These are phyloP conservation scores for Allantophomopsis lycopodina DNA, from an alignment of 2,329 filamentous ascomycete genomes.

Conservation along the genomic window DNA sequence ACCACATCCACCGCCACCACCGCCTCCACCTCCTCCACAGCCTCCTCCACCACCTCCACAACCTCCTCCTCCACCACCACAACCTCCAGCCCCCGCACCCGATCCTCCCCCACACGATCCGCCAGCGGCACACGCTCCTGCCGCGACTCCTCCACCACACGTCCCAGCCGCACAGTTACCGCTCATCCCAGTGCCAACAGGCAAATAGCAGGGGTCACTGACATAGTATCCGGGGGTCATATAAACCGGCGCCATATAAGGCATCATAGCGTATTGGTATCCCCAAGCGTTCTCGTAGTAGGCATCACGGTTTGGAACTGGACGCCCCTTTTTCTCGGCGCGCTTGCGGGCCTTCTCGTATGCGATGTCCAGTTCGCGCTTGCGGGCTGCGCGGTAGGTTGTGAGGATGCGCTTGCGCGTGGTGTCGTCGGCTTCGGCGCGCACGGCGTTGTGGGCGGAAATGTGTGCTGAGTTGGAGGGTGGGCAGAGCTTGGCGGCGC, in stretches of 20 bases:
- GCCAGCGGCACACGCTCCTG: constrained; percentile 26
- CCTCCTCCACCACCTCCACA: constrained; percentile 1
- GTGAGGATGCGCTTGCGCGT: constrained; percentile 6
- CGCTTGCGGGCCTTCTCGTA: constrained; percentile 40
- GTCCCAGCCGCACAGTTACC: constrained; percentile 26
- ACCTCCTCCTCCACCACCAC: constrained; percentile 8
- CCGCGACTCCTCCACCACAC: constrained; percentile 25
- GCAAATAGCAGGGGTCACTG: constrained; percentile 23
- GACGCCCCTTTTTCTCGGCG: constrained; percentile 33
- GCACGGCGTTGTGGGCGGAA: constrained; percentile 57
- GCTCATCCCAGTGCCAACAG: constrained; percentile 20
- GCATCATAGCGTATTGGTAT: constrained; percentile 34
- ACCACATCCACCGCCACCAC: not conserved
- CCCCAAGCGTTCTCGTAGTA: constrained; percentile 33
- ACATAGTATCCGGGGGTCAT: constrained; percentile 26
- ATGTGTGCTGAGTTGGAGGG: constrained; percentile 54
- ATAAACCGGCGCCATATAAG: constrained; percentile 27
- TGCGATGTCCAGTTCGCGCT: constrained; percentile 32
- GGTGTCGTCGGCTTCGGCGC: constrained; percentile 9
- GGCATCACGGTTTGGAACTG: constrained; percentile 29
- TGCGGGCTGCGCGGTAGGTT: constrained; percentile 12
- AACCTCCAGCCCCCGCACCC: constrained; percentile 15
- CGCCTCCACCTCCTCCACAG: not conserved
- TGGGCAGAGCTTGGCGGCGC: constrained; percentile 31
- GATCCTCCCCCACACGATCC: constrained; percentile 25